Evolutionary conservation across 2,329 filamentous ascomycete genomes (phyloP), one percentile per base, ranked within the genome.

Genomic region (Rutstroemia sydowiana): DNA sequence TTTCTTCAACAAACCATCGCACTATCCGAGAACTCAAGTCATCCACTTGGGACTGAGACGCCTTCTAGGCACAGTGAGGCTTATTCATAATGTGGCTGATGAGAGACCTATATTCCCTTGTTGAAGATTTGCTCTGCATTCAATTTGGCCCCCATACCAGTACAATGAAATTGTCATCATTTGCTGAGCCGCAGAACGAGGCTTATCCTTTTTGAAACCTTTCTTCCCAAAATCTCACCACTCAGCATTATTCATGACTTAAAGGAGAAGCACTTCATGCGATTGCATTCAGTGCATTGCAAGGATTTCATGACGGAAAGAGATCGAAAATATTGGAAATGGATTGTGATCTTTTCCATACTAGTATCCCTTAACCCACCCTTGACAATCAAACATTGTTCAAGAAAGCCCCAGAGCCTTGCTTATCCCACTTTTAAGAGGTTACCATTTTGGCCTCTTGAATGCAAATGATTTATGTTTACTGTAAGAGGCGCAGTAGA

Each of bases 81-180:
- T 51, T 42, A 45, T 28, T 13, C 14, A 21, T 16, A 26, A 26
- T 26, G 34, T 51, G 48, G 42, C 48, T 51, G 48, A 31, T 46
- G 14, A 6, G 21, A 9, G 16, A 26, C 39, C 20, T 49, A 20
- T n/a, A 9, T 23, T 16, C 7, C n/a, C 32, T 8, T 46, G 13
- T 14, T 31, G 48, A 7, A 21, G 18, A 10, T 45, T 13, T 34
- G 13, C 8, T 46, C 23, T 46, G 26, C 28, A 30, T 21, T 37
- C 41, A 31, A 14, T 39, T 40, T 23, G 34, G 48, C 48, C 48
- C 48, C 48, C 42, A 51, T 30, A 10, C 36, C 20, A n/a, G n/a
- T n/a, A n/a, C 32, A 18, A 14, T 31, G 10, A 32, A 42, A 13
- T 2, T 10, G 26, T 46, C 30, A 31, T 26, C 8, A 26, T 26